Evolutionary conservation across 2,329 filamentous ascomycete species (phyloP), one percentile per base, ranked within the genome.

Genomic region (Orbilia quercus): DNA sequence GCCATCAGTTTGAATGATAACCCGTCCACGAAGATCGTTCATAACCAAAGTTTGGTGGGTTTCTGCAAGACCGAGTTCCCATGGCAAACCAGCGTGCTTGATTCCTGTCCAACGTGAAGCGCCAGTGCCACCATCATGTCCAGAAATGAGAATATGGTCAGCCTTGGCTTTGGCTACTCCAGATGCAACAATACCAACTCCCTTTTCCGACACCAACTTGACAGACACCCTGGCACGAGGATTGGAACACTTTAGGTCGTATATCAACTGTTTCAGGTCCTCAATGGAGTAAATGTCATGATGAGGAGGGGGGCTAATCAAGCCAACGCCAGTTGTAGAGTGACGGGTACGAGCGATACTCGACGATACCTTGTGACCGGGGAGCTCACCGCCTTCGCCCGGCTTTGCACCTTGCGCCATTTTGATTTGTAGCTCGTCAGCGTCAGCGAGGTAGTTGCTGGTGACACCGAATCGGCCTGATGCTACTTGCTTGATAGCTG

Each of bases 231-330:
- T 88, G 63, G 94, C 89, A 76, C 94, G 90, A 69, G 94, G 94
- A 82, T 95, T 96, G 22, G 93, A 92, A 83, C 93, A 97, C 84
- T 98, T 98, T 64, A 97, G 84, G 82, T 98, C 94, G 82, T 98
- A 98, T 78, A 98, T 97, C 78, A 98, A 84, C 81, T 98, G 94
- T 84, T 98, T 98, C 72, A 98, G 82, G 85, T 98, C 94, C 82
- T 98, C 94, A 76, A 98, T 98, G 57, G 92, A 96, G 85, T 98
- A 98, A 77, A 98, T 97, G 80, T 98, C 94, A 85, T 98, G 94
- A 81, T 98, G 94, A 44, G 94, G 94, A 76, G 94, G 93, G 44
- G 94, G 94, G 20, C 92, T 96, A 80, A 98, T 98, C 48, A 98
- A 86, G 82, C 94, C 94, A 78, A 98, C 94, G 82, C 94, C 94